Percentiles rank a stretch among this genome's conserved stretches.
phyloP scores from a whole-genome alignment of 169 alveolate species.

The Babesia gibsoni region DNA sequence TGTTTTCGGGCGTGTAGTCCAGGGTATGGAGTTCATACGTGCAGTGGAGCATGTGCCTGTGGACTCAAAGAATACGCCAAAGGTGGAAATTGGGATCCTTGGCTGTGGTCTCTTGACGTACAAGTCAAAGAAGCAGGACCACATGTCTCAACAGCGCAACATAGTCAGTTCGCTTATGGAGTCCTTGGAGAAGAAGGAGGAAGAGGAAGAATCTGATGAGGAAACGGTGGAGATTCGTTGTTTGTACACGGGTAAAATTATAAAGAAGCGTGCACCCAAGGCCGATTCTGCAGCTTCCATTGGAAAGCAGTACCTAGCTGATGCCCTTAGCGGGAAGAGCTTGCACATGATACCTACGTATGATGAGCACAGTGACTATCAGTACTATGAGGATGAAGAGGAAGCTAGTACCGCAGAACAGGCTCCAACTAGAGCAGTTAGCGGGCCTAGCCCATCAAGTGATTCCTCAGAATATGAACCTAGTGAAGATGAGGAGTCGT shows the following conservation, averaged over 20 bases:
- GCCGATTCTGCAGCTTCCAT: conserved; percentile 38
- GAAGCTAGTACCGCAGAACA: conserved; percentile 53
- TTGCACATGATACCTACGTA: conserved; percentile 34
- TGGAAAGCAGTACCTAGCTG: conserved; percentile 45
- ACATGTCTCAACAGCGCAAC: conserved; percentile 54
- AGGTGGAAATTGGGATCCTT: conserved; percentile 78
- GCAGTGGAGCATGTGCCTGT: conserved; percentile 85
- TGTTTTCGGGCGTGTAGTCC: conserved; percentile 87
- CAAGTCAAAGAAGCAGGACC: conserved; percentile 27
- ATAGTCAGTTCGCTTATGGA: conserved; percentile 52
- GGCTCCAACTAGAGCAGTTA: conserved; percentile 33
- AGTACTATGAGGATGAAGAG: not conserved
- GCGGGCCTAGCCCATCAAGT: conserved; percentile 35
- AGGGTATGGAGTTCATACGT: conserved; percentile 88
- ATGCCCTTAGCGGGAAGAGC: conserved; percentile 58
- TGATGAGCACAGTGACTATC: not conserved
- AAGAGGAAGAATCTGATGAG: conserved; percentile 23
- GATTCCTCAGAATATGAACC: conserved; percentile 49
- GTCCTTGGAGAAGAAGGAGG: conserved; percentile 18
- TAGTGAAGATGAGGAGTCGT: conserved; percentile 11
- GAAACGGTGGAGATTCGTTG: conserved; percentile 17
- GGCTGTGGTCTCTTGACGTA: conserved; percentile 74
- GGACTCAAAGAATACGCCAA: conserved; percentile 77
- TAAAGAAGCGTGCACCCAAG: conserved; percentile 14
- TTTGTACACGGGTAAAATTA: conserved; percentile 32